Percentiles rank a stretch among this genome's conserved stretches.
Conservation (phyloP, 192 early-diverging fungal species). For the Coemansia sp. region DNA sequence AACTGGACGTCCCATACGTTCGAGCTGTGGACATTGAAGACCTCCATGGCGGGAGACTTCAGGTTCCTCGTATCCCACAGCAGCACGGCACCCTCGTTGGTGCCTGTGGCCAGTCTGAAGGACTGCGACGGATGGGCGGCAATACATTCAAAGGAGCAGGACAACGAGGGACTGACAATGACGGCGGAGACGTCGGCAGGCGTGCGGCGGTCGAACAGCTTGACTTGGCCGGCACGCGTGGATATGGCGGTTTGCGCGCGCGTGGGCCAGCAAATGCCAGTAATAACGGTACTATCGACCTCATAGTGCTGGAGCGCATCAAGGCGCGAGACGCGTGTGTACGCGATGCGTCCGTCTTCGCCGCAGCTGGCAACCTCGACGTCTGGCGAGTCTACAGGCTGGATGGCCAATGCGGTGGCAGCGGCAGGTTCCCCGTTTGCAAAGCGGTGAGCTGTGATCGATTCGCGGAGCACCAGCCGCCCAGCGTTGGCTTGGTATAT, state of each 20-base stretch:
- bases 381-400: constrained; percentile 19
- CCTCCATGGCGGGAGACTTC: constrained; percentile 28
- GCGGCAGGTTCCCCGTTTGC: constrained; percentile 28
- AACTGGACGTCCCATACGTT: constrained; percentile 50
- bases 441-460: constrained; percentile 40
- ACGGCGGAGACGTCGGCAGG: constrained; percentile 27
- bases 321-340: constrained; percentile 14
- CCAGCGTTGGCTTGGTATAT: constrained; percentile 21
- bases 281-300: constrained; percentile 44
- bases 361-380: constrained; percentile 51
- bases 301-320: constrained; percentile 33
- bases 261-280: constrained; percentile 52
- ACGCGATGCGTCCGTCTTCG: constrained; percentile 46
- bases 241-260: constrained; percentile 35
- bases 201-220: constrained; percentile 48
- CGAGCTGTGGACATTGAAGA: constrained; percentile 35
- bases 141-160: constrained; percentile 40
- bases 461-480: constrained; percentile 23
- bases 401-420: constrained; percentile 33
- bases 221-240: constrained; percentile 50
- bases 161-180: constrained; percentile 6
- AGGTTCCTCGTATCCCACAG: constrained; percentile 51
- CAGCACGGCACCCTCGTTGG: constrained; percentile 32
- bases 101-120: constrained; percentile 48
- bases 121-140: constrained; percentile 53